Base-by-base conservation (phyloP, 2,329 filamentous ascomycete species). In the Hymenoscyphus occultus region DNA sequence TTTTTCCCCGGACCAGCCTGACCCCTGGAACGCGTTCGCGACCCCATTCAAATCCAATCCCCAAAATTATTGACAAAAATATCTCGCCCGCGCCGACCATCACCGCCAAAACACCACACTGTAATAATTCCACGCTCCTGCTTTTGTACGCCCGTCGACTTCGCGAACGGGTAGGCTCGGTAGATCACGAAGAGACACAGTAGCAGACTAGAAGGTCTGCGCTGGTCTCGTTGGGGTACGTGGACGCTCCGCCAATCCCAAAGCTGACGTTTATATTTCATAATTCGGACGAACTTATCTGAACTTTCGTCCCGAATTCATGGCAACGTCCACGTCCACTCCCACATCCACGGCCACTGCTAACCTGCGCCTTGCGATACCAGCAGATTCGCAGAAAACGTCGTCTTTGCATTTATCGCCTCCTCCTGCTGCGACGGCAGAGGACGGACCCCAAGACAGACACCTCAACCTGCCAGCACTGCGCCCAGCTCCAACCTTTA, bases 151-250 rank as follows among this genome's bases (percentile, higher is more conserved):
- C 58, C 64, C 59, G 28, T 28, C 28, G 22, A 28, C 28, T 59
- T 45, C 60, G 39, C 54, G 39, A 35, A 60, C 59, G 22, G 48
- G 67, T 68, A 63, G 62, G 63, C 61, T 65, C 62, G 57, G 61
- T 42, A 54, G 62, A 60, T 64, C 57, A 48, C 66, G 10, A 28
- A 70, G 70, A 74, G 73, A 75, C 77, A 82, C 82, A 83, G 84
- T 79, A 80, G 83, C 83, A 84, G 85, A 81, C 84, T 84, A 85
- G 75, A 72, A 68, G 83, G 85, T 87, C 84, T 87, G 84, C 82
- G 78, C 84, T 86, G 84, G 82, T 86, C 84, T 79, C 81, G 64
- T 69, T 65, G 69, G 67, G 71, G 72, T 73, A 67, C 56, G 74
- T 68, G 51, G 22, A 51, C 45, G 22, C 45, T 51, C 4, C 22